phyloP scores from a whole-genome alignment of 768 basidiomycete genomes.

The Cystobasidium tubakii region DNA sequence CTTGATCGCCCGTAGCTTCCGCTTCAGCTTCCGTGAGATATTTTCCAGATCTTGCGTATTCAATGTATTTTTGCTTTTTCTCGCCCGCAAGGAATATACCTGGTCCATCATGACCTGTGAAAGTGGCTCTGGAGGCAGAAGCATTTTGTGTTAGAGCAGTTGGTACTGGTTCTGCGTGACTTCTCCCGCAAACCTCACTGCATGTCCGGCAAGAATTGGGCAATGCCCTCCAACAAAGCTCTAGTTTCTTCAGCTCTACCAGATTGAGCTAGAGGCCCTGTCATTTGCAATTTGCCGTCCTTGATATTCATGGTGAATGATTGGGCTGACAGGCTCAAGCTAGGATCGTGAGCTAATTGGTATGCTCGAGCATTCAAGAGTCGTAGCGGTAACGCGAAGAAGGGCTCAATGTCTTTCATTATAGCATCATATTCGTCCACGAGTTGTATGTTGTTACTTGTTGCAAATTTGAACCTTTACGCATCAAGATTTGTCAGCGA shows the following conservation, averaged over 20 bases:
- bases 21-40: slow-evolving; percentile 3
- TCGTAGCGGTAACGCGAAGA: slow-evolving; percentile 39
- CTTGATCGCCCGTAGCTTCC: neutral
- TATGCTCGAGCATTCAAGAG: slow-evolving; percentile 37
- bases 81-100: slow-evolving; percentile 19
- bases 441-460: slow-evolving; percentile 20
- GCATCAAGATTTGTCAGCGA: neutral
- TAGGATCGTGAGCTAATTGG: slow-evolving; percentile 21
- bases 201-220: slow-evolving; percentile 37
- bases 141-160: too few species aligned
- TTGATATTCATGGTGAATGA: slow-evolving; percentile 37
- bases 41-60: slow-evolving; percentile 9
- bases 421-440: slow-evolving; percentile 46
- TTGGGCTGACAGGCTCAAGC: slow-evolving; percentile 11
- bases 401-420: slow-evolving; percentile 41
- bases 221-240: slow-evolving; percentile 41
- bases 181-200: too few species aligned
- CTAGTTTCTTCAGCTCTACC: slow-evolving; percentile 41
- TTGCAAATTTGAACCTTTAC: slow-evolving; percentile 12
- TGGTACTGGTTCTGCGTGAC: too few species aligned
- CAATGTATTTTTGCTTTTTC: slow-evolving; percentile 6
- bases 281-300: slow-evolving; percentile 38
- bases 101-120: slow-evolving; percentile 34
- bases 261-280: slow-evolving; percentile 36
- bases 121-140: slow-evolving; percentile 9